A percentile compares a stretch with the other conserved stretches of the same genome.
Conservation (phyloP, 2,329 filamentous ascomycete genomes). For the Sporothrix globosa region DNA sequence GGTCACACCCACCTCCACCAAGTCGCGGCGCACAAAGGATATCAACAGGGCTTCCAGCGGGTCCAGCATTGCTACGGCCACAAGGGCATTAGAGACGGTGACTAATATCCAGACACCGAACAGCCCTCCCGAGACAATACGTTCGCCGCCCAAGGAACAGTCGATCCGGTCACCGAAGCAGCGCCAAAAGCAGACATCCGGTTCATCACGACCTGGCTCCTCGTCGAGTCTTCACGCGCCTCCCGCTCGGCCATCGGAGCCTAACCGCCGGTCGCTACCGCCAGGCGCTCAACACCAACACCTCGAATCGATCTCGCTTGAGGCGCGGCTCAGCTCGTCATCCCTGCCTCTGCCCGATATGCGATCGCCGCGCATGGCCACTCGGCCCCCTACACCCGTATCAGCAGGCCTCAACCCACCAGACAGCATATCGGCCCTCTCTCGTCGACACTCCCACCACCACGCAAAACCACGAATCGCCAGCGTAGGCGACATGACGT, state of each 20-base stretch:
- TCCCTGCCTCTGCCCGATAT: constrained; percentile 68
- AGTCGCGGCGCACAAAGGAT: constrained; percentile 54
- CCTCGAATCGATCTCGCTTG: constrained; percentile 57
- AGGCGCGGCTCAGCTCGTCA: constrained; percentile 68
- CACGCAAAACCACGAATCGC: constrained; percentile 61
- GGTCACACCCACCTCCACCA: constrained; percentile 56
- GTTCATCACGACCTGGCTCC: constrained; percentile 33
- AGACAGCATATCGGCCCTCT: constrained; percentile 48
- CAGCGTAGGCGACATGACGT: constrained; percentile 64
- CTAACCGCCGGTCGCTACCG: constrained; percentile 25
- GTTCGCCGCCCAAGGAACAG: constrained; percentile 26
- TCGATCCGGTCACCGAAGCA: constrained; percentile 28
- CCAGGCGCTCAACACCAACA: constrained; percentile 39
- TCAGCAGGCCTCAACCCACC: constrained; percentile 57
- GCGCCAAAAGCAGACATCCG: constrained; percentile 27
- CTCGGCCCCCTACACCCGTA: constrained; percentile 61
- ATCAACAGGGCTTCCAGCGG: constrained; percentile 38
- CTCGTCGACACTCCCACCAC: constrained; percentile 58
- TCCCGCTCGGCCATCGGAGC: constrained; percentile 3
- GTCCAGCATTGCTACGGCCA: constrained; percentile 27
- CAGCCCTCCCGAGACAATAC: constrained; percentile 31
- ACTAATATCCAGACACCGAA: constrained; percentile 35
- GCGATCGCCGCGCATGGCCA: constrained; percentile 55
- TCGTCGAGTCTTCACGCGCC: constrained; percentile 47
- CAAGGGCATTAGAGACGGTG: constrained; percentile 15